phyloP scores from a whole-genome alignment of 176 grass and related monocot species.

The Tillandsia leiboldiana region DNA sequence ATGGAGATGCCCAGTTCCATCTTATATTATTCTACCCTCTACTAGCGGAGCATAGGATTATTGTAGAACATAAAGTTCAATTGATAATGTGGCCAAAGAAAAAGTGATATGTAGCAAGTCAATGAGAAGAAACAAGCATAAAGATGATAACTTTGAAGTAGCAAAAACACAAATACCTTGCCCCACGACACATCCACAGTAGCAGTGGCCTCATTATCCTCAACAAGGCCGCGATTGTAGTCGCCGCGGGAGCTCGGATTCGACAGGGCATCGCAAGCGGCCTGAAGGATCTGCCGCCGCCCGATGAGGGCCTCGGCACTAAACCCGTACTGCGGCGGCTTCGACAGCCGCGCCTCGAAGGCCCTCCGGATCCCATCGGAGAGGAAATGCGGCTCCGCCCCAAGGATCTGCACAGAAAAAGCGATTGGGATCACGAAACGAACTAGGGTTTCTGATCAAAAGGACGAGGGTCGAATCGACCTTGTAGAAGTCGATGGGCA shows the following conservation, averaged over 20 bases:
- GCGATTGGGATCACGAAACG: not conserved
- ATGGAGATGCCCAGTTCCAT: too few relatives aligned
- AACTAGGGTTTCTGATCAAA: not conserved
- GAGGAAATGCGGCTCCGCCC: constrained; percentile 67
- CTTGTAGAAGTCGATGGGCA: constrained; percentile 87
- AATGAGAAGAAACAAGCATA: not conserved
- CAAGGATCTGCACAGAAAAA: constrained; percentile 51
- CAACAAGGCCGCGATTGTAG: constrained; percentile 45
- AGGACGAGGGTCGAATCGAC: constrained; percentile 12
- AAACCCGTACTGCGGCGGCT: constrained; percentile 56
- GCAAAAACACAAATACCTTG: constrained; percentile 40
- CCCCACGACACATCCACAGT: constrained; percentile 61
- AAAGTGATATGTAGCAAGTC: not conserved
- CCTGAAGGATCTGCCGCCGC: constrained; percentile 62
- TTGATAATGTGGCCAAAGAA: not conserved
- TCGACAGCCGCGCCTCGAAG: constrained; percentile 57
- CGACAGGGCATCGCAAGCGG: constrained; percentile 52
- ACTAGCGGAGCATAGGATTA: too few relatives aligned
- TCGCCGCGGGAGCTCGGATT: constrained; percentile 46
- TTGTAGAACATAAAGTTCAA: too few relatives aligned
- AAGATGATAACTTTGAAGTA: not conserved
- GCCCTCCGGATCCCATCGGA: constrained; percentile 66
- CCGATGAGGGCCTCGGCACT: constrained; percentile 61
- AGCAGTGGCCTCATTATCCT: constrained; percentile 37
- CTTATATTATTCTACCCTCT: too few relatives aligned